Evolutionary conservation across 2,329 filamentous ascomycete species (phyloP).

Genomic region (Scleromitrula shiraiana): DNA sequence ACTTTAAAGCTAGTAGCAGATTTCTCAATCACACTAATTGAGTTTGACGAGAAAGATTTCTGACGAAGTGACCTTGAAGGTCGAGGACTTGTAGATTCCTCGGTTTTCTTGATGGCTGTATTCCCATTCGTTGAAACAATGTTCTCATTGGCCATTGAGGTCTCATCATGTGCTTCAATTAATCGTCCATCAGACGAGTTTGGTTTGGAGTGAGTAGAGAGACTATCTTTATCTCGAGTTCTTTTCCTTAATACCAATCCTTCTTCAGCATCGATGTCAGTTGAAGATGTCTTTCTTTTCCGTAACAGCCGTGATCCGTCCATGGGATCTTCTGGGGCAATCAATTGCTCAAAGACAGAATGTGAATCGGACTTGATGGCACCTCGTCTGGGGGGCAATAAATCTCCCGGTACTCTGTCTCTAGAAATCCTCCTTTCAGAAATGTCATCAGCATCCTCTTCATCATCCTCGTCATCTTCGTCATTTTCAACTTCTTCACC

Average conservation of each 20-base stretch:
- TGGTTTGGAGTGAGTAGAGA: conserved; percentile 15
- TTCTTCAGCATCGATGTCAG: conserved; percentile 52
- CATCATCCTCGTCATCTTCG: conserved; percentile 10
- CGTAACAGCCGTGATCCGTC: conserved; percentile 71
- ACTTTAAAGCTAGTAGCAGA: conserved; percentile 39
- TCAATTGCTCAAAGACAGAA: conserved; percentile 67
- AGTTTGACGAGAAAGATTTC: conserved; percentile 35
- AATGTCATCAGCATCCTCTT: conserved; percentile 21
- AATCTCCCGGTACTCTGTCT: conserved; percentile 60
- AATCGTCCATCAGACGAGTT: conserved; percentile 6
- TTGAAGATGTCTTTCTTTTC: conserved; percentile 76
- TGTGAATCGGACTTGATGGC: conserved; percentile 60
- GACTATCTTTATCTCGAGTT: conserved; percentile 20
- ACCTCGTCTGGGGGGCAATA: conserved; percentile 61
- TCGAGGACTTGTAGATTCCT: conserved; percentile 30
- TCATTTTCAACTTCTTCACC: background rate
- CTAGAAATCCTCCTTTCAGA: conserved; percentile 46
- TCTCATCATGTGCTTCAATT: conserved; percentile 10
- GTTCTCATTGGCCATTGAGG: conserved; percentile 8
- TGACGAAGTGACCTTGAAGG: conserved; percentile 52
- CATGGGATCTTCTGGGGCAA: conserved; percentile 63
- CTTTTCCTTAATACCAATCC: conserved; percentile 45
- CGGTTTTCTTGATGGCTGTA: conserved; percentile 10
- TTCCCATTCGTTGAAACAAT: conserved; percentile 17
- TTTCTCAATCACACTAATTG: conserved; percentile 33